Evolutionary conservation across 1,139 yeast species (phyloP).

Genomic region (Yamadazyma mexicana): DNA sequence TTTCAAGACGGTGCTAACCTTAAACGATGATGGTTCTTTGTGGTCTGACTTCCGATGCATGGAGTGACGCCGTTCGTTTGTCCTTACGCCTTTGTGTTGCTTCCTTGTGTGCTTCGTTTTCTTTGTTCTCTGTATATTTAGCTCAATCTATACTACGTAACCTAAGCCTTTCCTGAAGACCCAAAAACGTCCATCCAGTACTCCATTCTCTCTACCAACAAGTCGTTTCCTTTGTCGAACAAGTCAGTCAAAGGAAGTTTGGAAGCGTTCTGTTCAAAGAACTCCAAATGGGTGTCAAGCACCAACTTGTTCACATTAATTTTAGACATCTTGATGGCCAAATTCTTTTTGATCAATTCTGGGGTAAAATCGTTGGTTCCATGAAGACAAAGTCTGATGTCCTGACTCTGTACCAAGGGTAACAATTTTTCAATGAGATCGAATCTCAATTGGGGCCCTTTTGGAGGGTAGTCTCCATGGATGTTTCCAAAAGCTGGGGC

Average conservation of each 20-base stretch:
- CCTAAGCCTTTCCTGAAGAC: constrained; percentile 10
- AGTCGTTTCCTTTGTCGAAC: constrained; percentile 9
- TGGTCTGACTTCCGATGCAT: too few relatives aligned
- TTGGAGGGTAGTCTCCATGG: constrained; percentile 13
- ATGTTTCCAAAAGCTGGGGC: constrained; percentile 14
- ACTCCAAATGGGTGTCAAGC: constrained; percentile 13
- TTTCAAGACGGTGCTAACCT: too few relatives aligned
- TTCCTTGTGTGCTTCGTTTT: too few relatives aligned
- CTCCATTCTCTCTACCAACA: constrained; percentile 12
- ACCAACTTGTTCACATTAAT: constrained; percentile 13
- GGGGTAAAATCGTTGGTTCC: constrained; percentile 16
- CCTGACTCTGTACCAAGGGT: constrained; percentile 8
- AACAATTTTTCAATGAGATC: constrained; percentile 10
- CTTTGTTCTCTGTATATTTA: too few relatives aligned
- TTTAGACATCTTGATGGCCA: constrained; percentile 12
- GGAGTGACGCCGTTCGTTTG: too few relatives aligned
- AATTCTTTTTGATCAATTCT: constrained; percentile 8
- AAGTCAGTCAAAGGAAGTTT: constrained; percentile 12
- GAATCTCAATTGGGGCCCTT: constrained; percentile 13
- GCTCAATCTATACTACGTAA: not conserved
- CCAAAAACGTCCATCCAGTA: constrained; percentile 14
- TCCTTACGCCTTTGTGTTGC: too few relatives aligned
- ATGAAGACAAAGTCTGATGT: constrained; percentile 12
- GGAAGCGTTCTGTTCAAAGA: constrained; percentile 9
- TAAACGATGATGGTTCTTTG: too few relatives aligned